Conservation (phyloP, 176 grass and related monocot genomes). For the Oropetium thomaeum region DNA sequence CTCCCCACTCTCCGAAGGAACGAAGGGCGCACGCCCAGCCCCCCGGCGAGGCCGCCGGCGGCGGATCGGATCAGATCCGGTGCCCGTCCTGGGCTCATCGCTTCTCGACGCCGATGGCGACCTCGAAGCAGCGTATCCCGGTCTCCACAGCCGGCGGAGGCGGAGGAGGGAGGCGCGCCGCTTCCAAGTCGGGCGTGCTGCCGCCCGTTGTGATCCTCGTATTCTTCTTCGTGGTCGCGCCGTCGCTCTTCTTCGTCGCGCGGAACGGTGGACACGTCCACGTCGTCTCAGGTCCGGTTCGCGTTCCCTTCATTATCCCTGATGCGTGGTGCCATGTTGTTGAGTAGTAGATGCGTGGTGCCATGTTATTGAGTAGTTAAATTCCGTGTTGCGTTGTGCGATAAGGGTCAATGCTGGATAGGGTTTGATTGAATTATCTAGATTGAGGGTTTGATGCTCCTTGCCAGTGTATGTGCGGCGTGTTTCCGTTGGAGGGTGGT, state of each 20-base stretch:
- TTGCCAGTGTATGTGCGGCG: background rate
- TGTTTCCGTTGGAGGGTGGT: background rate
- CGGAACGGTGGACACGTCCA: slow-evolving; percentile 50
- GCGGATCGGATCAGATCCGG: slow-evolving; percentile 13
- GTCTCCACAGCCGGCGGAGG: slow-evolving; percentile 24
- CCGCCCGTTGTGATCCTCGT: slow-evolving; percentile 56
- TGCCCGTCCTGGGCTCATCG: background rate
- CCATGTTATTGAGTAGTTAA: background rate
- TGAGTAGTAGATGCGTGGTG: background rate
- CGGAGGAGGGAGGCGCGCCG: slow-evolving; percentile 47
- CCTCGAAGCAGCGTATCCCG: slow-evolving; percentile 55
- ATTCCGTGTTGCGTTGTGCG: background rate
- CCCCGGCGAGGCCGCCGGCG: slow-evolving; percentile 16
- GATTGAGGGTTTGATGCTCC: background rate
- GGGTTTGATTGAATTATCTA: background rate
- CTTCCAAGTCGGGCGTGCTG: slow-evolving; percentile 27
- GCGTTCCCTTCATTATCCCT: background rate
- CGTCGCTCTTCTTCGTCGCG: slow-evolving; percentile 51
- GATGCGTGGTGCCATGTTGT: background rate
- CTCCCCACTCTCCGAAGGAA: slow-evolving; percentile 4
- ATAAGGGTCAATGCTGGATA: background rate
- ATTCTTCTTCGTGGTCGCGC: slow-evolving; percentile 64
- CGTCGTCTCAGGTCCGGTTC: slow-evolving; percentile 45
- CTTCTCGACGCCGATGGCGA: slow-evolving; percentile 37
- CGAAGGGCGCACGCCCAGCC: background rate